A percentile compares a stretch with the other conserved stretches of the same genome.
Evolutionary conservation across 176 grass and related monocot species (phyloP).

Genomic region (Poa annua): DNA sequence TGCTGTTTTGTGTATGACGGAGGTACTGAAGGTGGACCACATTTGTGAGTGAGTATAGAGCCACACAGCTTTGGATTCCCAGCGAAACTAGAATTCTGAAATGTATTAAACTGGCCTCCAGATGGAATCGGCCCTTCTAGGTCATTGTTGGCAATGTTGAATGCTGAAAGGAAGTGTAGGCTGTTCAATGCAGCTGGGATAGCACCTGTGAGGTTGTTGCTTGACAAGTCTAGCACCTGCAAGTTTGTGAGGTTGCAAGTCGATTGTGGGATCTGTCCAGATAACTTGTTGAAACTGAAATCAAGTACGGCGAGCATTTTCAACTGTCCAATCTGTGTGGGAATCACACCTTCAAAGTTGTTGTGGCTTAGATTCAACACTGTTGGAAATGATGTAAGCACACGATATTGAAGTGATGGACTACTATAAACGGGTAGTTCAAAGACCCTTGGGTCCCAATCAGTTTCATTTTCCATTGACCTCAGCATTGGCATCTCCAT

Average conservation of each 20-base stretch:
- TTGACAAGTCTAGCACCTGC: constrained; percentile 26
- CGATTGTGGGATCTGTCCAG: constrained; percentile 20
- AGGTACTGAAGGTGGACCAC: not conserved
- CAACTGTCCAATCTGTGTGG: not conserved
- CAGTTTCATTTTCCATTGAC: not conserved
- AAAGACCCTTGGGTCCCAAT: constrained; percentile 1
- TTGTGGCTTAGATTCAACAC: constrained; percentile 15
- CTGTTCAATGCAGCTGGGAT: not conserved
- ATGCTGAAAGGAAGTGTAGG: constrained; percentile 38
- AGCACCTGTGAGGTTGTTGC: constrained; percentile 30
- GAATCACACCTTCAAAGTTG: not conserved
- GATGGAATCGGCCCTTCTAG: constrained; percentile 44
- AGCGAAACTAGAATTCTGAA: not conserved
- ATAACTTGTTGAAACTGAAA: constrained; percentile 36
- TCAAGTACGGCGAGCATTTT: not conserved
- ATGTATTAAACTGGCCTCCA: constrained; percentile 39
- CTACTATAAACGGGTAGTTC: not conserved
- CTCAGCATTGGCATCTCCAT: constrained; percentile 14
- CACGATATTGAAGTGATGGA: constrained; percentile 12
- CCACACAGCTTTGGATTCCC: constrained; percentile 42
- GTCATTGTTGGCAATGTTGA: constrained; percentile 38
- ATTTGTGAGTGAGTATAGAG: not conserved
- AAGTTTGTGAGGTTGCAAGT: constrained; percentile 42
- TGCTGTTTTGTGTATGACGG: not conserved
- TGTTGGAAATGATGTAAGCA: not conserved